Base-by-base conservation (phyloP, 2,329 filamentous ascomycete species). In the Xylaria sp. region DNA sequence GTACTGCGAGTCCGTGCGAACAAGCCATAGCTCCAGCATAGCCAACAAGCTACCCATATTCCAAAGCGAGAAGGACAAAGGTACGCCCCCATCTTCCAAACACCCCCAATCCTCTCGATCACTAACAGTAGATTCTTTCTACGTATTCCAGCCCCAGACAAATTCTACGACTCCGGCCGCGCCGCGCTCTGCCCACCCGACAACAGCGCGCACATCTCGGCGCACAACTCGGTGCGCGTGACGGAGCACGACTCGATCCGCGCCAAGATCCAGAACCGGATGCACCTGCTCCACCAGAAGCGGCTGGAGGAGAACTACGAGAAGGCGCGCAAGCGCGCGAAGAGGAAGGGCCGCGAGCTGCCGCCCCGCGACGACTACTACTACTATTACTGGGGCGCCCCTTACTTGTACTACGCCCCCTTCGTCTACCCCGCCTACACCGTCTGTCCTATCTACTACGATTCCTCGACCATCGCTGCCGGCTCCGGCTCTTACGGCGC, bases 1-100 rank as follows among this genome's bases (percentile, higher is more conserved):
- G 92, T 94, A 94, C 78, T 97, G 93, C 80, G 93, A 96, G 79
- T 86, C 89, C 5, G 86, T 90, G 63, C 88, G 91, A 41, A 82
- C 88, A 52, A 81, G 85, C 1, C 84, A 89, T 74, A 83, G 88
- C 1, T 84, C 83, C 12, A 77, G 81, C 1, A 72, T 87, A 1
- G 82, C 81, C 3, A 81, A 81, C 20, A 74, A 84, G 1, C 80
- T 90, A 18, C 82, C 83, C 6, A 74, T 83, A 7, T 85, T 83
- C 0, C 82, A 79, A 32, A 81, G 83, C 7, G 82, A 85, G 51
- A 86, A 84, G 68, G 73, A 82, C 80, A 78, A 72, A 70, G 72
- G 58, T 66, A 76, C 25, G 75, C 76, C 70, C 73, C 3, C 8
- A 25, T 56, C 37, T 51, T 51, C 23, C 15, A 34, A 10, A 51